phyloP scores from a whole-genome alignment of 805 yeast species.

The Lipomyces mesembrius region DNA sequence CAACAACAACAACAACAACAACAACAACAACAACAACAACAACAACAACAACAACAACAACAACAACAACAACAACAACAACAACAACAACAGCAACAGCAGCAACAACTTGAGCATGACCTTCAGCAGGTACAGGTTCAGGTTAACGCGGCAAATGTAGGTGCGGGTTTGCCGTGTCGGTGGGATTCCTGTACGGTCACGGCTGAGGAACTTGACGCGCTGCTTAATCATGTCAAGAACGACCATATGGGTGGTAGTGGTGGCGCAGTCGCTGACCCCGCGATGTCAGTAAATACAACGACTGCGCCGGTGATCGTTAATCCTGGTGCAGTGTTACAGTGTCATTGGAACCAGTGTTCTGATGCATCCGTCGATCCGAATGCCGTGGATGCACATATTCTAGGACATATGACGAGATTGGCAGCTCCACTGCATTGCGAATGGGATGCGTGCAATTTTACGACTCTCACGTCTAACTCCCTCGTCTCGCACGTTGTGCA shows the following conservation, averaged over 20 bases:
- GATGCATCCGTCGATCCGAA: slow-evolving; percentile 18
- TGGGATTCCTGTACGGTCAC: slow-evolving; percentile 50
- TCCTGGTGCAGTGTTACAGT: slow-evolving; percentile 11
- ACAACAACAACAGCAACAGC: slow-evolving; percentile 15
- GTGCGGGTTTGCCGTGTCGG: slow-evolving; percentile 41
- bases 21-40: slow-evolving; percentile 7
- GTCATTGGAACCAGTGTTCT: slow-evolving; percentile 39
- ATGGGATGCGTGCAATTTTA: slow-evolving; percentile 74
- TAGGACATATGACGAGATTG: slow-evolving; percentile 13
- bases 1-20: slow-evolving; percentile 8
- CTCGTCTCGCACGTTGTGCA: slow-evolving; percentile 64
- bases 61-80: slow-evolving; percentile 11
- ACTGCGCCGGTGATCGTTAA: background rate
- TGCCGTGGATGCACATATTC: slow-evolving; percentile 33
- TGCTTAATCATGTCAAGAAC: slow-evolving; percentile 39
- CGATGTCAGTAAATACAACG: background rate
- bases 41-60: background rate
- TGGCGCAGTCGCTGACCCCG: background rate
- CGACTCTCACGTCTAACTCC: slow-evolving; percentile 56
- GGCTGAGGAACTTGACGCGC: slow-evolving; percentile 42
- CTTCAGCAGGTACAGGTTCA: background rate
- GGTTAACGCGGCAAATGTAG: background rate
- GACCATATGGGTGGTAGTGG: slow-evolving; percentile 33
- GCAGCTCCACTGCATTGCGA: slow-evolving; percentile 57
- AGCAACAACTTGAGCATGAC: background rate